Evolutionary conservation across 2,329 filamentous ascomycete genomes (phyloP), one percentile per base, ranked within the genome.

Genomic region (Karstenula rhodostoma): DNA sequence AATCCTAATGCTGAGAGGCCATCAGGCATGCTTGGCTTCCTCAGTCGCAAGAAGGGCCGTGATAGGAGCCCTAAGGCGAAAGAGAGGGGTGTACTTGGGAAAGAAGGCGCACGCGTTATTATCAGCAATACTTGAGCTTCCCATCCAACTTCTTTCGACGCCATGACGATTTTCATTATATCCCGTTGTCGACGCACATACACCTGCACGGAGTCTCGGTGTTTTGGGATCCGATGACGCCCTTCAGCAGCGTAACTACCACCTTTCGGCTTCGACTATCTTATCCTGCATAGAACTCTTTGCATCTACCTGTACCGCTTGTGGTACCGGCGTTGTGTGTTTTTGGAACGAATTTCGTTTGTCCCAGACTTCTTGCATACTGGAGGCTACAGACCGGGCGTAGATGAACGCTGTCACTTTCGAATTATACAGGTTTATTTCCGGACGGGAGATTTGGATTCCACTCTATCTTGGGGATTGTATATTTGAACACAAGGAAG

Each of bases 21-120:
- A n/a, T 88, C 89, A 19, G 92, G 94, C 55, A 94, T 97, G 85
- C 90, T 98, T 66, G 92, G 93, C 1, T 96, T 99, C 77, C 83
- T 98, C 62, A 92, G 87, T 66, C 86, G 94, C 72, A 97, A 96
- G 81, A 97, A 92, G 82, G 93, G 94, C 29, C 85, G 94, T 64
- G 93, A 93, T 57, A 89, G 93, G 78, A 97, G 93, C 75, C 95
- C 95, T 1, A 97, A 97, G 81, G 94, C 94, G 27, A 94, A 93
- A 77, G 94, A 98, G 80, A 87, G 93, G 57, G 95, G 95, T 60
- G 94, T 99, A 8, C 76, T 99, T 60, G 95, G 95, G 59, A 98
- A 98, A 75, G 94, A 98, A 77, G 95, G 95, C 17, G 94, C 95
- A 12, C 86, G 95, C 67, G 82, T 83, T 53, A 78, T 84, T 55